A percentile compares a stretch with the other conserved stretches of the same genome.
These are phyloP conservation scores for Xylariales sp. DNA, from an alignment of 2,329 filamentous ascomycete species.

Conservation along the genomic window DNA sequence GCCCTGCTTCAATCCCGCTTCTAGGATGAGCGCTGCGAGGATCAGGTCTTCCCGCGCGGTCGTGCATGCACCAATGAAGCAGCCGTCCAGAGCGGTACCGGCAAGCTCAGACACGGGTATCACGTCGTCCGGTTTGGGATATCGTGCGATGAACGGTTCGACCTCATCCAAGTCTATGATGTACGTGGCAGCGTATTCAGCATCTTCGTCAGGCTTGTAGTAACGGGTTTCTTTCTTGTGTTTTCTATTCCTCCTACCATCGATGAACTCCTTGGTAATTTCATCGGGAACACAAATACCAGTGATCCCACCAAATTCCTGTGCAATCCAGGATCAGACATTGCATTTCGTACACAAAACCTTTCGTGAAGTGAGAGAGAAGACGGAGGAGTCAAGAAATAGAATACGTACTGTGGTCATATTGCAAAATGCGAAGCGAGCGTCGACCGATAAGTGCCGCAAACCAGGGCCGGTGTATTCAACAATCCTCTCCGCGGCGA, in stretches of 20 bases:
- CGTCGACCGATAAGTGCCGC: constrained; percentile 32
- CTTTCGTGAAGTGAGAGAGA: no score
- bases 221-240: constrained; percentile 29
- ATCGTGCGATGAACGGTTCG: constrained; percentile 31
- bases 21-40: constrained; percentile 33
- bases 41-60: constrained; percentile 40
- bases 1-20: constrained; percentile 28
- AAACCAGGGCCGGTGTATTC: constrained; percentile 38
- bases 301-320: constrained; percentile 38
- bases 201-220: constrained; percentile 32
- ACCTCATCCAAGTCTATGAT: constrained; percentile 32
- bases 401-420: constrained; percentile 44
- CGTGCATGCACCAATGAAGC: constrained; percentile 42
- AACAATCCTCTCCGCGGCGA: constrained; percentile 37
- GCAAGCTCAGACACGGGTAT: constrained; percentile 29
- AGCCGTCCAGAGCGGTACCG: constrained; percentile 31
- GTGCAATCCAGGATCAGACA: no score
- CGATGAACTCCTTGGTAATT: constrained; percentile 28
- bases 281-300: constrained; percentile 36
- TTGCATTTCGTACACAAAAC: no score
- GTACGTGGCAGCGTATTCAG: constrained; percentile 29
- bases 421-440: constrained; percentile 40
- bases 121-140: constrained; percentile 38
- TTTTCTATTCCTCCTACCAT: constrained; percentile 20
- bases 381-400: no score